Base-by-base conservation (phyloP, 2,329 filamentous ascomycete species). In the Leptoxyphium fumago region DNA sequence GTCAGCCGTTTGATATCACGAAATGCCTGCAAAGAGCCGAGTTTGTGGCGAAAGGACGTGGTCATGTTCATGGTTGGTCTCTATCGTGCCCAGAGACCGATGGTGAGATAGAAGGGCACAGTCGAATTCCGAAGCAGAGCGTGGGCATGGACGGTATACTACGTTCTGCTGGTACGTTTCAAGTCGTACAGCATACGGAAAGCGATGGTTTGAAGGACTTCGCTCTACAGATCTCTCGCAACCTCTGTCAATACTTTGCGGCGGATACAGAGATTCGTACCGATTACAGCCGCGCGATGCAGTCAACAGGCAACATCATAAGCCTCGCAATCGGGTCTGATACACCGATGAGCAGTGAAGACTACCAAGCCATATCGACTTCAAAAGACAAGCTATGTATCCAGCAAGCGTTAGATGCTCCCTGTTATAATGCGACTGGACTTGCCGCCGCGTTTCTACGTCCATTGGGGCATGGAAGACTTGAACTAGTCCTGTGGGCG, bases 401-500 rank as follows among this genome's bases (percentile, higher is more conserved):
- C 18, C 5, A 11, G 11, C 13, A 40, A 13, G 13, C 4, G 7
- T n/a, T n/a, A 29, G n/a, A 34, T 42, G 43, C 13, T 29, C 26
- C 13, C 34, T 30, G 39, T 29, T 13, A 46, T 14, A 54, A 59
- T 38, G 17, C 48, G 49, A 2, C 36, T 29, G 38, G 29, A 5
- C 11, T 40, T 5, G 17, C 13, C 2, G 38, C 38, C 11, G 11
- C 18, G 5, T 40, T 3, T 13, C 17, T 40, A 3, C 38, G 38
- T 17, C 38, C 38, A 8, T 6, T 15, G 6, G 17, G 15, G 2
- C 13, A 13, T n/a, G 40, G 13, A 7, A 59, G 67, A 43, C 58
- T 77, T 41, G 73, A 75, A 52, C 56, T 78, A 30, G 67, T 77
- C 2, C 55, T 78, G 6, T 78, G 74, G 75, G 75, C 72, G 13